Base-by-base conservation (phyloP, 164 flowering plant genomes). In the Umbellularia californica region DNA sequence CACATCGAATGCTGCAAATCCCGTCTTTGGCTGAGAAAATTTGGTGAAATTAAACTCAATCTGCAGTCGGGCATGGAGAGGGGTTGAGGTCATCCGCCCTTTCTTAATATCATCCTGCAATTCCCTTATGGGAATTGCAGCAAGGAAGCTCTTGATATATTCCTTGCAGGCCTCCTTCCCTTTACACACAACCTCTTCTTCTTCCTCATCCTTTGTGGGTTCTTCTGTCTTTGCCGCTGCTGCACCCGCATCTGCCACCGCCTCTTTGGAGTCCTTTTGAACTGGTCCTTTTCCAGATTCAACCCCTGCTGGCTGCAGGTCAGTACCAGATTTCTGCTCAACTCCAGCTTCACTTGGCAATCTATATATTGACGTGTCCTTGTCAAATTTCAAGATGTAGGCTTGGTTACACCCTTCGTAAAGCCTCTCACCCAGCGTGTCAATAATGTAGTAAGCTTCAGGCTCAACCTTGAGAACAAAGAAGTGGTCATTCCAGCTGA, bases 401-500 rank as follows among this genome's bases (percentile, higher is more conserved):
- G 99, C 99, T 78, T 94, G 93, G 74, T 84, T 82, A 82, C 99
- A 95, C 20, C 99, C 98, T 78, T 95, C 99, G 58, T 82, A 87
- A 1, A 95, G 91, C 81, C 99, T 85, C 86, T 95, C 99, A 20
- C 99, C 99, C 27, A 95, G 77, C 3, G 99, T 93, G 83, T 95
- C 99, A 47, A 95, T 84, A 58, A 95, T 90, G 88, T 90, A 92
- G 82, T 87, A 92, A 47, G 97, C 97, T 20, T 94, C 98, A 2
- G 85, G 72, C 67, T 92, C 99, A 52, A 94, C 93, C 79, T 90
- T 96, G 72, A 96, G 93, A 58, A 96, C 77, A 71, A 96, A 96
- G 74, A 96, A 96, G 78, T 95, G 99, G 74, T 95, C 99, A 60
- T 95, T 95, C 99, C 99, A 95, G 72, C 98, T 93, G 23, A 96